These are phyloP conservation scores for Noccaea caerulescens DNA, from an alignment of 345 rosid species.

Conservation along the genomic window DNA sequence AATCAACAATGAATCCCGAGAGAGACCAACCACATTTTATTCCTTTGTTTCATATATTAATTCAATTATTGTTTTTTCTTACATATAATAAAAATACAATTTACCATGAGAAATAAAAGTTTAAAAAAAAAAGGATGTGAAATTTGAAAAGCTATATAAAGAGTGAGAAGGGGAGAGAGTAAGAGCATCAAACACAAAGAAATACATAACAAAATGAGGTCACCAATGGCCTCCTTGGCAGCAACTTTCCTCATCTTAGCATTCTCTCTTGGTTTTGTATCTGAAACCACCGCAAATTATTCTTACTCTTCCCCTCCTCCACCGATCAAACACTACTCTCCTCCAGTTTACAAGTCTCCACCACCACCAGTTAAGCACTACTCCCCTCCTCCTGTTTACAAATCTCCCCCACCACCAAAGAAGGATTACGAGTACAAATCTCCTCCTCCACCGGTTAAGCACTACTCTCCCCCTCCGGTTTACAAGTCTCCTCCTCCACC, in stretches of 20 bases:
- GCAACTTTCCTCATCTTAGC: constrained; percentile 53
- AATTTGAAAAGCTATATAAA: constrained; percentile 60
- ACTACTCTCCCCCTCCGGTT: constrained; percentile 37
- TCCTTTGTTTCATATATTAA: constrained; percentile 19
- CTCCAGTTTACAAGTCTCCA: constrained; percentile 26
- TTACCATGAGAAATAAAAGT: constrained; percentile 10
- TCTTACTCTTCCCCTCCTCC: constrained; percentile 49
- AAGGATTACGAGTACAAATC: constrained; percentile 27
- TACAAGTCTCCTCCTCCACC: constrained; percentile 26
- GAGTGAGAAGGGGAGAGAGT: constrained; percentile 30
- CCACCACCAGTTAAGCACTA: constrained; percentile 3
- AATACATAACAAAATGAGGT: constrained; percentile 48
- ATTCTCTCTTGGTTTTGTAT: constrained; percentile 54
- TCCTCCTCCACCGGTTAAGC: constrained; percentile 25
- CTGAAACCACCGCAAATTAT: constrained; percentile 50
- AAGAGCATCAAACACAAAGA: constrained; percentile 44
- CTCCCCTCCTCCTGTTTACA: constrained; percentile 30
- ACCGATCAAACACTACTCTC: constrained; percentile 46
- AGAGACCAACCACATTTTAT: constrained; percentile 9
- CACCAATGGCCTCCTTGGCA: constrained; percentile 55
- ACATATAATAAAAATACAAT: constrained; percentile 16
- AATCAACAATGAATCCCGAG: constrained; percentile 27
- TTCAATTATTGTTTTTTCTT: constrained; percentile 7
- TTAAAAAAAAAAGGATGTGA: background rate
- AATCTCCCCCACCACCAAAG: constrained; percentile 15